A percentile compares a stretch with the other conserved stretches of the same genome.
Conservation (phyloP, 352 stramenopile species). For the Pythium coloratum region DNA sequence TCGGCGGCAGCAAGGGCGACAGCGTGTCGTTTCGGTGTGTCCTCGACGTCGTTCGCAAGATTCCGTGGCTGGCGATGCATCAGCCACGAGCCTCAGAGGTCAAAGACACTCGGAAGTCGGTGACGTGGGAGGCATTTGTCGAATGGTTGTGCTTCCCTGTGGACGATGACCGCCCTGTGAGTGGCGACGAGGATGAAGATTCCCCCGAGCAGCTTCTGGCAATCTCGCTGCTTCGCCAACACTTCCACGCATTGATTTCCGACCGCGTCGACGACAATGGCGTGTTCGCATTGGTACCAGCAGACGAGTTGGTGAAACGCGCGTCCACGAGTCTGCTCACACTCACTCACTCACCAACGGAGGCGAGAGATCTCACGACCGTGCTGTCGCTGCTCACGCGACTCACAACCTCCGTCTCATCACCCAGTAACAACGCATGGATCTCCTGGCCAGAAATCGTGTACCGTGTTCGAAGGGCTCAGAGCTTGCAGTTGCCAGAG, state of each 20-base stretch:
- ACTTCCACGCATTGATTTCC: constrained; percentile 8
- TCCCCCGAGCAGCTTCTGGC: constrained; percentile 9
- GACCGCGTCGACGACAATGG: constrained; percentile 2
- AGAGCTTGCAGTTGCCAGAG: neutral
- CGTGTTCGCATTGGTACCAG: constrained; percentile 5
- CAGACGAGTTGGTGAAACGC: constrained; percentile 10
- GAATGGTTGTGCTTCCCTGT: constrained; percentile 10
- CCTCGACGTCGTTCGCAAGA: neutral
- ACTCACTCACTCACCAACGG: neutral
- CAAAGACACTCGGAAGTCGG: no score
- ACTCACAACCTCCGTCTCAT: neutral
- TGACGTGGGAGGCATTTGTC: constrained; percentile 7
- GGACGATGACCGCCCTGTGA: neutral
- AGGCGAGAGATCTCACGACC: constrained; percentile 2
- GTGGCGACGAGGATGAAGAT: neutral
- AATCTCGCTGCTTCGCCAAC: constrained; percentile 8
- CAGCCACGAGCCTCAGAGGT: neutral
- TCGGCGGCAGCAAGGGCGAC: constrained; percentile 3
- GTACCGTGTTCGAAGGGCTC: constrained; percentile 8
- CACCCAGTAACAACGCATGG: no score
- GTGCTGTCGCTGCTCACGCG: constrained; percentile 4
- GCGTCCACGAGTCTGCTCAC: neutral
- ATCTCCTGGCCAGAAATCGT: constrained; percentile 13
- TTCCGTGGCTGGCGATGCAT: constrained; percentile 10
- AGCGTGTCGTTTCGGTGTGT: neutral